Percentiles rank a stretch among this genome's conserved stretches.
phyloP scores from a whole-genome alignment of 495 filamentous ascomycete species.

The Aspergillus homomorphus region DNA sequence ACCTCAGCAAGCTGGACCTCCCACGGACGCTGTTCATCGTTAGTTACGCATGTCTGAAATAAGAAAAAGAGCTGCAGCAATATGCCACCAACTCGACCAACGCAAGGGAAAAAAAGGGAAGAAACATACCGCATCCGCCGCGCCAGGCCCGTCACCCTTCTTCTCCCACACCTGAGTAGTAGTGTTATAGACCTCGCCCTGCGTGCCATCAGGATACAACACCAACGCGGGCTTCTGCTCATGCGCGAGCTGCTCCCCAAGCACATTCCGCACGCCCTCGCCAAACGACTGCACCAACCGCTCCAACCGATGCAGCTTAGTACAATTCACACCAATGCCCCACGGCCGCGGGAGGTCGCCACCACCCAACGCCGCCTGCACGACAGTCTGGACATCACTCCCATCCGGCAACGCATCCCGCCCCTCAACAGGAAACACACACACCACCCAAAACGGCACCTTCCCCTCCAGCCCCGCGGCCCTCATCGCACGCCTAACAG shows the following conservation, averaged over 20 bases:
- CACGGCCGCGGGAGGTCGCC: constrained; percentile 39
- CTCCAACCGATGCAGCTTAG: constrained; percentile 52
- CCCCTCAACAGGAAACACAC: constrained; percentile 56
- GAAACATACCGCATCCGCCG: constrained; percentile 24
- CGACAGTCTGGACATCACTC: constrained; percentile 25
- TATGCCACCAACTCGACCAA: no score
- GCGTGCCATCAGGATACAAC: constrained; percentile 67
- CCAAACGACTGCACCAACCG: constrained; percentile 47
- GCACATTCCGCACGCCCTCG: constrained; percentile 31
- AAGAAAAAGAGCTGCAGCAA: no score
- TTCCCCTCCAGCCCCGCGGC: constrained; percentile 18
- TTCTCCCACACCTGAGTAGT: constrained; percentile 53
- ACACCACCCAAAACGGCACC: constrained; percentile 55
- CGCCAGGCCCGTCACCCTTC: background rate
- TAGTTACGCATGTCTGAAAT: background rate
- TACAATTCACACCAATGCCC: constrained; percentile 68
- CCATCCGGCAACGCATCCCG: constrained; percentile 46
- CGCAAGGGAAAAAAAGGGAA: background rate
- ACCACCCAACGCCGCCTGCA: constrained; percentile 29
- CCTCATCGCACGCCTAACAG: constrained; percentile 49
- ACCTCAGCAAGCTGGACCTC: constrained; percentile 41
- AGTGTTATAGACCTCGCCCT: constrained; percentile 63
- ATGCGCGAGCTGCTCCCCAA: constrained; percentile 18
- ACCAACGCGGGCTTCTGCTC: constrained; percentile 52
- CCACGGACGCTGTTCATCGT: constrained; percentile 40